Conservation (phyloP, 306 rosid genomes). For the Prinsepia uniflora region DNA sequence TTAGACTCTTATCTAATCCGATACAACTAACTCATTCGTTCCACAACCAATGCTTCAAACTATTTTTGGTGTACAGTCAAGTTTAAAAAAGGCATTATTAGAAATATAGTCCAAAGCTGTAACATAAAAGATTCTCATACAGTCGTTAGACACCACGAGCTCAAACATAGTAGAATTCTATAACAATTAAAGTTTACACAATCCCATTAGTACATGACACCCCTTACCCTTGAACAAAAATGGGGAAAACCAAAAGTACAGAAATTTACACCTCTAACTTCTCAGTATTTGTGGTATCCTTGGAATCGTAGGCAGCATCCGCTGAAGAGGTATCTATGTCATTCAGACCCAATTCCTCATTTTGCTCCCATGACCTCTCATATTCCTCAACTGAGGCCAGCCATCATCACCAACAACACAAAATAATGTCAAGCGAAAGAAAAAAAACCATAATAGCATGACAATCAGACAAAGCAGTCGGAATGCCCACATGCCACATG, state of each 20-base stretch:
- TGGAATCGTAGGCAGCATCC: slow-evolving; percentile 57
- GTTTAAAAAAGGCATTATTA: too few species aligned
- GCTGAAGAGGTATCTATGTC: slow-evolving; percentile 90
- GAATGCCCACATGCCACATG: not conserved
- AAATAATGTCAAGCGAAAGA: slow-evolving; percentile 17
- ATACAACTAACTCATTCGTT: too few species aligned
- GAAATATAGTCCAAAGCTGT: not conserved
- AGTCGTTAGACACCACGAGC: not conserved
- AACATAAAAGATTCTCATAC: not conserved
- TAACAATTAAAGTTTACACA: not conserved
- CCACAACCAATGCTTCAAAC: too few species aligned
- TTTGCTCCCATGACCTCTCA: slow-evolving; percentile 94
- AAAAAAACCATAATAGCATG: not conserved
- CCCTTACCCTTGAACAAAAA: not conserved
- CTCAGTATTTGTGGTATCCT: slow-evolving; percentile 8
- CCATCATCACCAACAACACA: too few species aligned
- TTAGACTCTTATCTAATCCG: too few species aligned
- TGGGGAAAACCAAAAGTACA: not conserved
- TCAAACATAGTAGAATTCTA: not conserved
- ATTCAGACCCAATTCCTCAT: slow-evolving; percentile 90
- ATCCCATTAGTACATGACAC: too few species aligned
- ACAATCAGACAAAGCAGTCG: too few species aligned
- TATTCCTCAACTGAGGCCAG: slow-evolving; percentile 64
- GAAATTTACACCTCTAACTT: not conserved
- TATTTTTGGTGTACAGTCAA: too few species aligned